A percentile compares a stretch with the other conserved stretches of the same genome.
These are phyloP conservation scores for Ambrosiella xylebori DNA, from an alignment of 2,329 filamentous ascomycete genomes.

Conservation along the genomic window DNA sequence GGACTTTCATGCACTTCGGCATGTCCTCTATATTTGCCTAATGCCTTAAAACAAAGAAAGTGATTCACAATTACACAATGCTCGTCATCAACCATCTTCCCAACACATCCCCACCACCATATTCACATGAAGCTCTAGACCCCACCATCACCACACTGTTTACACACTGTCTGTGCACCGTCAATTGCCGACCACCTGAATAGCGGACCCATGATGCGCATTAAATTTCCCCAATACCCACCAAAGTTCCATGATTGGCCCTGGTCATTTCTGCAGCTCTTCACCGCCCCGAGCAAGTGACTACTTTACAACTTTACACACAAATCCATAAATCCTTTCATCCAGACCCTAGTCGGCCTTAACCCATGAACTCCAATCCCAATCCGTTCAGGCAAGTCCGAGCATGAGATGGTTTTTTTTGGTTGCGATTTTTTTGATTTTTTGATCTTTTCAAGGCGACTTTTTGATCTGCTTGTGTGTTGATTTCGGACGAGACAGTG, in stretches of 20 bases:
- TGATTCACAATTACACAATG: background rate
- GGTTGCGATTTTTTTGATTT: too few relatives aligned
- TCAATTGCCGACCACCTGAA: background rate
- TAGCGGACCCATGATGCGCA: conserved; percentile 9
- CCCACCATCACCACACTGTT: conserved; percentile 5
- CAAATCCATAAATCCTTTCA: too few relatives aligned
- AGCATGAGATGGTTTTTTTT: too few relatives aligned
- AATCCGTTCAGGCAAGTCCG: too few relatives aligned
- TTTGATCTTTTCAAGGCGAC: too few relatives aligned
- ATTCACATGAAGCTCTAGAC: background rate
- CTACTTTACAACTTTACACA: too few relatives aligned
- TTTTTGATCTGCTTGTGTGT: too few relatives aligned
- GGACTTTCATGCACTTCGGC: too few relatives aligned
- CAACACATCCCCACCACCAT: background rate
- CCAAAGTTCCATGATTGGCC: conserved; percentile 3
- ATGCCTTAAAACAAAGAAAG: background rate
- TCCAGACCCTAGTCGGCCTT: too few relatives aligned
- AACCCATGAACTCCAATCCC: too few relatives aligned
- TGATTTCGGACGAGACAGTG: too few relatives aligned
- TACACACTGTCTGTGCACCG: background rate
- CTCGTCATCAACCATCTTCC: background rate
- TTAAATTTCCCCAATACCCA: background rate
- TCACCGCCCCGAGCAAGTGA: conserved; percentile 5
- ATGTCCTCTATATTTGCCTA: background rate
- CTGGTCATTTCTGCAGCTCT: conserved; percentile 4